Evolutionary conservation across 78 protist species (phyloP), one percentile per base, ranked within the genome.

Genomic region (Ministeria vibrans): DNA sequence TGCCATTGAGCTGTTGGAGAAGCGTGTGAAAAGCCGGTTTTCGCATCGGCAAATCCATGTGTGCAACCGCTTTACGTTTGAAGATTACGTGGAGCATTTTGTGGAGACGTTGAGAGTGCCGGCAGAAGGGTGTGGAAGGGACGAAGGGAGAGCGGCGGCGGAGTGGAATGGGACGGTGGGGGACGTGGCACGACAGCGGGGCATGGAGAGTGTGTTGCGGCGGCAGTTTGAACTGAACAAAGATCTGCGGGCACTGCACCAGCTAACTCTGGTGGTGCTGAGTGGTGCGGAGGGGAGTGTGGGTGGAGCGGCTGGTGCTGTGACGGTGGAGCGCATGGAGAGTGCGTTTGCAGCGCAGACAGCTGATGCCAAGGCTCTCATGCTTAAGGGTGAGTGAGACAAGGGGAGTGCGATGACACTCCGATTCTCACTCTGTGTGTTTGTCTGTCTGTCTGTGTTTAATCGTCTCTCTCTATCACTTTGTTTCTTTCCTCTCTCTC

Each of bases 21-120:
- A 73, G 66, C 78, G 78, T 9, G 78, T 73, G 30, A 15, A 28
- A 36, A n/a, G 43, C n/a, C 78, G 78, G 32, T 73, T 49, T 30
- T 51, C 66, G 9, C 78, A 51, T 32, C 78, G 66, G 20, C 44
- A 30, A 7, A 27, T 73, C 38, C 59, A 73, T 64, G 5, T 44
- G 15, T 36, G 9, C 23, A 7, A 6, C 66, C 2, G 20, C 20
- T 73, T 6, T 30, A 3, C 41, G 9, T 34, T 32, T 11, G 62
- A 73, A 11, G 71, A 32, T 4, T 63, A 63, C 71, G 22, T 34
- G 34, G 41, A 20, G 22, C 15, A 25, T 6, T 63, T 63, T 34
- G 42, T 4, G 41, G 38, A 7, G 71, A 27, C 41, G 6, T 32
- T 3, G 43, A 7, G n/a, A 15, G 15, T 49, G 55, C 55, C 55